phyloP scores from a whole-genome alignment of 2,329 filamentous ascomycete genomes.

The Paraphaeosphaeria sporulosa region DNA sequence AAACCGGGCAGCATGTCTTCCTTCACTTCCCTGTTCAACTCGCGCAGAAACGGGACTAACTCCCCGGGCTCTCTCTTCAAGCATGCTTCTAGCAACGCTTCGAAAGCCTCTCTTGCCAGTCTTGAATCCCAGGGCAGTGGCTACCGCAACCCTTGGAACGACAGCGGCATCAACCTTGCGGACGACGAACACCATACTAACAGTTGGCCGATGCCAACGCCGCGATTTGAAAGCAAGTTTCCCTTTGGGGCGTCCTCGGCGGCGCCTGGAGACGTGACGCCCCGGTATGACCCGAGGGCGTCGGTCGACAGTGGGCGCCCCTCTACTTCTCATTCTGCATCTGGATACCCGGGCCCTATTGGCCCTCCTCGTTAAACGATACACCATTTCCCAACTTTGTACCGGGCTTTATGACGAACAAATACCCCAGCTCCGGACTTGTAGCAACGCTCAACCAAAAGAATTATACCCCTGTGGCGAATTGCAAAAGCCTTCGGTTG shows the following conservation, averaged over 20 bases:
- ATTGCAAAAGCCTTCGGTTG: slow-evolving; percentile 44
- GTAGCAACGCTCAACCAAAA: slow-evolving; percentile 47
- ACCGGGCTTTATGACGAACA: slow-evolving; percentile 45
- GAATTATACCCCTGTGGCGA: slow-evolving; percentile 52
- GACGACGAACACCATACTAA: slow-evolving; percentile 74
- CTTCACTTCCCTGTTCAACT: slow-evolving; percentile 93
- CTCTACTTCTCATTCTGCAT: slow-evolving; percentile 95
- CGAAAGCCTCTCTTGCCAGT: slow-evolving; percentile 93
- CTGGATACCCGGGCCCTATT: slow-evolving; percentile 93
- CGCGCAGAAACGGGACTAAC: slow-evolving; percentile 91
- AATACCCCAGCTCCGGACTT: slow-evolving; percentile 44
- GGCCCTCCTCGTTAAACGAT: slow-evolving; percentile 83
- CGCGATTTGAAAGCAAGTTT: slow-evolving; percentile 66
- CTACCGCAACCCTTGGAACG: slow-evolving; percentile 97
- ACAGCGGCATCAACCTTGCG: slow-evolving; percentile 91
- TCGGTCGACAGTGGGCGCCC: slow-evolving; percentile 92
- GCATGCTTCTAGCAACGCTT: slow-evolving; percentile 82
- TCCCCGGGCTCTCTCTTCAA: slow-evolving; percentile 85
- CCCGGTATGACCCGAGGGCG: slow-evolving; percentile 81
- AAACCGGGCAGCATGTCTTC: slow-evolving; percentile 95
- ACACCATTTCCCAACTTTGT: slow-evolving; percentile 45
- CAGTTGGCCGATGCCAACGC: slow-evolving; percentile 49
- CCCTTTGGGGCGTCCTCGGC: slow-evolving; percentile 62
- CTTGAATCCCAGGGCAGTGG: slow-evolving; percentile 95
- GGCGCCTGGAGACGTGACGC: slow-evolving; percentile 78